Percentiles rank a stretch among this genome's conserved stretches.
phyloP scores from a whole-genome alignment of 495 filamentous ascomycete genomes.

The Trichoderma reesei region DNA sequence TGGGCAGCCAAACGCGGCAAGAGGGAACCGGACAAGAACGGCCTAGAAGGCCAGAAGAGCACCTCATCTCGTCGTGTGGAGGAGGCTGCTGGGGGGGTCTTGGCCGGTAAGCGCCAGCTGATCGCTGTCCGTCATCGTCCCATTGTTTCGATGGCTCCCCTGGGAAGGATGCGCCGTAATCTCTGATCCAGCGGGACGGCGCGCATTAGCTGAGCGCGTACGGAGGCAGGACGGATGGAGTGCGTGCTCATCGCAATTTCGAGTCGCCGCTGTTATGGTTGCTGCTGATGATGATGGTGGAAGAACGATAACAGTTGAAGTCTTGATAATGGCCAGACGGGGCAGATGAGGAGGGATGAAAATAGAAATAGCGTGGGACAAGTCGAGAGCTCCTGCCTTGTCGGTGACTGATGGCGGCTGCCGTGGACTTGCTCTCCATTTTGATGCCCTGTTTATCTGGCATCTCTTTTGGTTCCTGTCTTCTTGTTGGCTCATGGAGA shows the following conservation, averaged over 20 bases:
- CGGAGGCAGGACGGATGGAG: neutral
- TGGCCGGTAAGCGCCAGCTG: slow-evolving; percentile 1
- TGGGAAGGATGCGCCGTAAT: neutral
- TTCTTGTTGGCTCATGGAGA: slow-evolving; percentile 2
- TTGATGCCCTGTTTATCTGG: neutral
- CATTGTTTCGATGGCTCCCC: neutral
- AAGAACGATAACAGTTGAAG: neutral
- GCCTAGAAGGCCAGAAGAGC: neutral
- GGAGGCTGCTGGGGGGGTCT: neutral
- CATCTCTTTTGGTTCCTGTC: neutral
- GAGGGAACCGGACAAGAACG: neutral
- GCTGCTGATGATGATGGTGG: neutral
- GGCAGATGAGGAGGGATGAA: neutral
- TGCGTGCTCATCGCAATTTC: neutral
- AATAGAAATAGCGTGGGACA: neutral
- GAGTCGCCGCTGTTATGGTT: too few relatives aligned
- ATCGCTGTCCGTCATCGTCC: neutral
- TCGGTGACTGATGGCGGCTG: neutral
- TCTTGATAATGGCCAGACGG: neutral
- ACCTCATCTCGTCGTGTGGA: neutral
- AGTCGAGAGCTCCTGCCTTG: neutral
- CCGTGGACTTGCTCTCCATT: neutral
- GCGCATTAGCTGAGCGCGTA: neutral
- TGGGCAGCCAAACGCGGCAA: neutral
- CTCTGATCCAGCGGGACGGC: slow-evolving; percentile 1